Evolutionary conservation across 345 rosid species (phyloP).

Genomic region (Populus tremula): DNA sequence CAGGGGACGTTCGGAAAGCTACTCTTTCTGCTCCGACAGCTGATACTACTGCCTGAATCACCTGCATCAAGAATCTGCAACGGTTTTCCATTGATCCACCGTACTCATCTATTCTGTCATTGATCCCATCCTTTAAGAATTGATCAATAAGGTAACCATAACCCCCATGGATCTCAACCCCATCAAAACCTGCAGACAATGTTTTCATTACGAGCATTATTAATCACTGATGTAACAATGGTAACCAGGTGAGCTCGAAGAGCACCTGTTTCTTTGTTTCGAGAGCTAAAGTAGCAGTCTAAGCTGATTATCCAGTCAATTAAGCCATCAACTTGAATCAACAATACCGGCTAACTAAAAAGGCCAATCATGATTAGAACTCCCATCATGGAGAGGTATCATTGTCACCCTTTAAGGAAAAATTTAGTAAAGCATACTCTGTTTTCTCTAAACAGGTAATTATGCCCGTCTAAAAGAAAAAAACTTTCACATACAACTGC

Average conservation of each 20-base stretch:
- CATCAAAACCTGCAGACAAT: slow-evolving; percentile 60
- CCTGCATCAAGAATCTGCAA: slow-evolving; percentile 61
- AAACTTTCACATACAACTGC: background rate
- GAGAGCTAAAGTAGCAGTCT: background rate
- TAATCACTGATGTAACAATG: background rate
- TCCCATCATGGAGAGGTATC: background rate
- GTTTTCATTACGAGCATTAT: background rate
- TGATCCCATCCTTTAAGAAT: slow-evolving; percentile 76
- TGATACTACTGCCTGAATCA: slow-evolving; percentile 49
- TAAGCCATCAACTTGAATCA: background rate
- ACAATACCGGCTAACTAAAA: background rate
- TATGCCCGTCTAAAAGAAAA: background rate
- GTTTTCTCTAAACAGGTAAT: background rate
- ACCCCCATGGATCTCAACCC: slow-evolving; percentile 82
- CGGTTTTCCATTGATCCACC: slow-evolving; percentile 70
- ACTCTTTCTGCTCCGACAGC: slow-evolving; percentile 60
- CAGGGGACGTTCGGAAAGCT: slow-evolving; percentile 74
- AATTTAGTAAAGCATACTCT: background rate
- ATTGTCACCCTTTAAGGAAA: background rate
- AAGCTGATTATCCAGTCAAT: background rate
- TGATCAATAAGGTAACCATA: slow-evolving; percentile 90
- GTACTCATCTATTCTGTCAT: slow-evolving; percentile 70
- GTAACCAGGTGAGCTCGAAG: background rate
- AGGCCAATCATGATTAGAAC: background rate
- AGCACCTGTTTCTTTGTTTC: background rate